A percentile compares a stretch with the other conserved stretches of the same genome.
Conservation (phyloP, 1,139 yeast genomes). For the Yarrowia galli region DNA sequence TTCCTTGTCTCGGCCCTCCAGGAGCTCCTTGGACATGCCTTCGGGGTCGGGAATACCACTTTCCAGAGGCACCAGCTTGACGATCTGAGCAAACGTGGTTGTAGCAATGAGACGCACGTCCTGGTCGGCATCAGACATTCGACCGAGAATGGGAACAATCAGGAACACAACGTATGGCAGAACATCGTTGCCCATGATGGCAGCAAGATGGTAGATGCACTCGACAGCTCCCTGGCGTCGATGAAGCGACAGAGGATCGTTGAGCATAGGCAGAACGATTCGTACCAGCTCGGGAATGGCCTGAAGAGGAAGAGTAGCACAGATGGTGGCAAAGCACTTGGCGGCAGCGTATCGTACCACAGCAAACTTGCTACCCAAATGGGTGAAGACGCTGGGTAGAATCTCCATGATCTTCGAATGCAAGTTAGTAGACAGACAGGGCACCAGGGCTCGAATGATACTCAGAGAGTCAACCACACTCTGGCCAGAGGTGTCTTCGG, state of each 20-base stretch:
- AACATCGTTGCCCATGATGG: constrained; percentile 85
- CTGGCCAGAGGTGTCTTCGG: constrained; percentile 70
- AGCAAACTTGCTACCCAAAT: constrained; percentile 72
- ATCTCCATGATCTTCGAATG: constrained; percentile 58
- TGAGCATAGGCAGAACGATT: constrained; percentile 77
- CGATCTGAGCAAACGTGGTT: constrained; percentile 94
- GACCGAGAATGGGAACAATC: constrained; percentile 93
- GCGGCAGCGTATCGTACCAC: constrained; percentile 92
- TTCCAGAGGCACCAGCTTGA: constrained; percentile 93
- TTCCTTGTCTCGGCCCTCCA: constrained; percentile 91
- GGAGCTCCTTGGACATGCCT: constrained; percentile 83
- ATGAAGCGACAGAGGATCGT: constrained; percentile 75
- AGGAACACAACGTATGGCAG: constrained; percentile 94
- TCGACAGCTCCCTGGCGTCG: constrained; percentile 96
- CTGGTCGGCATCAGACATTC: constrained; percentile 95
- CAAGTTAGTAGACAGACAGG: constrained; percentile 62
- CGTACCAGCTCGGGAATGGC: constrained; percentile 86
- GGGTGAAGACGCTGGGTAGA: constrained; percentile 62
- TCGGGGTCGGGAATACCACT: constrained; percentile 97
- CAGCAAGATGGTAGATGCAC: constrained; percentile 82
- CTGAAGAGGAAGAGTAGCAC: constrained; percentile 72
- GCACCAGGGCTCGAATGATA: constrained; percentile 75
- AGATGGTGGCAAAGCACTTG: constrained; percentile 83
- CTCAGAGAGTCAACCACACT: constrained; percentile 87
- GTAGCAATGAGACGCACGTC: constrained; percentile 93